Conservation (phyloP, 331 rosid genomes). For the Quercus tomentella region DNA sequence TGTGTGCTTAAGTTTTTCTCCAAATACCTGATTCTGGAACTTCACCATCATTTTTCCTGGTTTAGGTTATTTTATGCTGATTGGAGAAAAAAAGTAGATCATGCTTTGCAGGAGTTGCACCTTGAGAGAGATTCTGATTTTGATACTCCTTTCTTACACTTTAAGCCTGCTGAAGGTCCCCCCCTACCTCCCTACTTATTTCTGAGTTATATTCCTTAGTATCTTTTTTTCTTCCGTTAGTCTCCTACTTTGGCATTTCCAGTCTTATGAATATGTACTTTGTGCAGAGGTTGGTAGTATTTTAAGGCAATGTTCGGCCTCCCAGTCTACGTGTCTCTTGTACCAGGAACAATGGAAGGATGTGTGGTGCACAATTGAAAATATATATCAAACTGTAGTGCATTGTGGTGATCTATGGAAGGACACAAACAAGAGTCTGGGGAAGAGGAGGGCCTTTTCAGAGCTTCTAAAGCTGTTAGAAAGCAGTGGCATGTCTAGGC, state of each 20-base stretch:
- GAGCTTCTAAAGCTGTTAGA: slow-evolving; percentile 73
- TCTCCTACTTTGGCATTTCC: not conserved
- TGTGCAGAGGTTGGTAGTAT: slow-evolving; percentile 38
- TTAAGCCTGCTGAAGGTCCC: slow-evolving; percentile 33
- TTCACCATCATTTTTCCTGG: slow-evolving; percentile 12
- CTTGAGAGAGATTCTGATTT: slow-evolving; percentile 20
- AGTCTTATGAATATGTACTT: slow-evolving; percentile 3
- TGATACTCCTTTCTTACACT: slow-evolving; percentile 13
- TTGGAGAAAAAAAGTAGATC: slow-evolving; percentile 34
- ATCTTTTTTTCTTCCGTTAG: slow-evolving; percentile 3
- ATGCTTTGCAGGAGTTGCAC: slow-evolving; percentile 38
- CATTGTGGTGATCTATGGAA: slow-evolving; percentile 64
- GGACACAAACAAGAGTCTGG: slow-evolving; percentile 59
- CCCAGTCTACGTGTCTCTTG: slow-evolving; percentile 19
- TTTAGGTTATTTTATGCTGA: slow-evolving; percentile 72
- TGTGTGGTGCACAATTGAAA: slow-evolving; percentile 55
- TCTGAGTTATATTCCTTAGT: not conserved
- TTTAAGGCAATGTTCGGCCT: slow-evolving; percentile 25
- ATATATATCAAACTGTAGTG: slow-evolving; percentile 38
- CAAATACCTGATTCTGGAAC: not conserved
- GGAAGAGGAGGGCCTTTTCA: slow-evolving; percentile 68
- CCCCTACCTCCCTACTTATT: not conserved
- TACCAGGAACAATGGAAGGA: slow-evolving; percentile 55
- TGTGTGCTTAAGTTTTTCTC: not conserved
- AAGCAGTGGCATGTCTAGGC: slow-evolving; percentile 71